These are phyloP conservation scores for Fusarium xyrophilum DNA, from an alignment of 2,329 filamentous ascomycete species.

Conservation along the genomic window DNA sequence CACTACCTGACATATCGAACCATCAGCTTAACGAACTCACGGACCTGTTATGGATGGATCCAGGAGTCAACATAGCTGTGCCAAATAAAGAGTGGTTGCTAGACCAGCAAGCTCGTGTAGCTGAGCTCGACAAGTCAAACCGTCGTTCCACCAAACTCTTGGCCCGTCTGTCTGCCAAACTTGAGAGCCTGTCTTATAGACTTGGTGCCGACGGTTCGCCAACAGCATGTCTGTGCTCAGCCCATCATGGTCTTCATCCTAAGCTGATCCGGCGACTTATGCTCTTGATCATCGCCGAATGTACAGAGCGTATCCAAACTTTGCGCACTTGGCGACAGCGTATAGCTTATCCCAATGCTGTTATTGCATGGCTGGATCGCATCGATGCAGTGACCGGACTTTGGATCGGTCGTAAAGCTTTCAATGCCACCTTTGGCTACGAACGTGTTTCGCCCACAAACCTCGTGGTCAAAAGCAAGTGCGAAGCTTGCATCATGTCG, in stretches of 20 bases:
- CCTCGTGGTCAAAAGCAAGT: conserved; percentile 46
- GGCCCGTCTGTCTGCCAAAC: conserved; percentile 44
- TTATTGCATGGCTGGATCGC: conserved; percentile 39
- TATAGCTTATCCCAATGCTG: conserved; percentile 3
- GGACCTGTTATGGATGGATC: conserved; percentile 48
- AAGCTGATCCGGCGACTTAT: conserved; percentile 55
- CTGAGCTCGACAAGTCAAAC: conserved; percentile 35
- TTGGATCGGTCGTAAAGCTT: conserved; percentile 50
- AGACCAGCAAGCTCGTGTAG: conserved; percentile 43
- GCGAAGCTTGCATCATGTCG: conserved; percentile 62
- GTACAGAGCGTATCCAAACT: conserved; percentile 44
- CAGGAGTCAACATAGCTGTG: conserved; percentile 21
- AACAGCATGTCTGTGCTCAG: conserved; percentile 50
- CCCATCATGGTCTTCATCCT: conserved; percentile 52
- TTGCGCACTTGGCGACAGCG: conserved; percentile 40
- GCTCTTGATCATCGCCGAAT: conserved; percentile 51
- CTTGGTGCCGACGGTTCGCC: conserved; percentile 34
- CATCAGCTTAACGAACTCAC: conserved; percentile 46
- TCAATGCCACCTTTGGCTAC: conserved; percentile 47
- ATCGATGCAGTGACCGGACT: conserved; percentile 43
- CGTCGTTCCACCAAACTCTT: conserved; percentile 42
- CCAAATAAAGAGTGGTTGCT: conserved; percentile 49
- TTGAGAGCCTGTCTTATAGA: conserved; percentile 27
- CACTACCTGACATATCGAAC: conserved; percentile 28
- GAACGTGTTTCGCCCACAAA: conserved; percentile 35